Evolutionary conservation across 169 alveolate species (phyloP), one percentile per base, ranked within the genome.

Genomic region (Sarcocystis neurona): DNA sequence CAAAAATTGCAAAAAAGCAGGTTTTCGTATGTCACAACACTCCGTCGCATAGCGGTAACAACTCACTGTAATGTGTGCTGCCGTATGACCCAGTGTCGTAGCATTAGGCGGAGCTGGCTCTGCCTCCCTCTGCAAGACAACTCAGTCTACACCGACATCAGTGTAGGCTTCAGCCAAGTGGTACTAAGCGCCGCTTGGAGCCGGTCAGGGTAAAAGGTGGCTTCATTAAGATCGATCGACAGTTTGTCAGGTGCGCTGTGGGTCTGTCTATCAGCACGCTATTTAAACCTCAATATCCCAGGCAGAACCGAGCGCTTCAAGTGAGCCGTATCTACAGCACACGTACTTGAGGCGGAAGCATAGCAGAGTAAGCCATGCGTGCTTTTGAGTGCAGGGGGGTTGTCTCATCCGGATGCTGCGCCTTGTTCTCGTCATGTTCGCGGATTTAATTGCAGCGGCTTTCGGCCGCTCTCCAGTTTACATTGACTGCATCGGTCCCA

Each of bases 391-490:
- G 1, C 82, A 72, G 82, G 58, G 41, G 32, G 41, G 82, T 10
- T 43, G 58, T 2, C 41, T 72, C 27, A 39, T 72, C 53, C 82
- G 82, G 47, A 43, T 56, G 58, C 82, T 72, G 23, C 82, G 82
- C 6, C 41, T 39, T 20, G 58, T 37, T 20, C 56, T 56, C 10
- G 82, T 56, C 10, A 72, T 72, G 34, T 56, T 72, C 53, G 82
- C 82, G 34, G 82, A 72, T 56, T 72, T 72, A 53, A 48, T 72
- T 32, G 58, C 56, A 41, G 58, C 34, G 30, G 82, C 82, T 2
- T 47, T 27, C 1, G 82, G 82, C 15, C 10, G 56, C 56, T 56
- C 5, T 32, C 82, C 82, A 4, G 23, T 72, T 0, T 72, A 72
- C 56, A n/a, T 72, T 27, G 58, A 72, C 0, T 23, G 34, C 12